These are phyloP conservation scores for Paecilomyces sp. DNA, from an alignment of 2,329 filamentous ascomycete genomes.

Conservation along the genomic window DNA sequence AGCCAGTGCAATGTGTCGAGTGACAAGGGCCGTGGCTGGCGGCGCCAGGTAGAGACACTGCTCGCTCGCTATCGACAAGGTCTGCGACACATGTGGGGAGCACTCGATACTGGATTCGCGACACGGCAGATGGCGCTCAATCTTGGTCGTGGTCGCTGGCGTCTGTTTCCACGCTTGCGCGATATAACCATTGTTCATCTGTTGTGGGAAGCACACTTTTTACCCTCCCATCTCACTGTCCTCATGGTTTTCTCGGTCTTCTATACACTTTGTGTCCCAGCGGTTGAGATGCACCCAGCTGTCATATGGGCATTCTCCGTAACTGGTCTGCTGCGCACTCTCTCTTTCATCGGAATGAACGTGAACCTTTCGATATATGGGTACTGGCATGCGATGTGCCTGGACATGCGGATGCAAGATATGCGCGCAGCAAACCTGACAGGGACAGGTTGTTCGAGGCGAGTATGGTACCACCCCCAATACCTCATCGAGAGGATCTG, in stretches of 20 bases:
- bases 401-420: constrained; percentile 55
- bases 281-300: constrained; percentile 43
- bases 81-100: constrained; percentile 66
- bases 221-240: constrained; percentile 60
- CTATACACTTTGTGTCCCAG: constrained; percentile 50
- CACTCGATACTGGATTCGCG: constrained; percentile 60
- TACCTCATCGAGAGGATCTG: constrained; percentile 58
- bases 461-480: constrained; percentile 48
- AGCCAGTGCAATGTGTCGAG: constrained; percentile 67
- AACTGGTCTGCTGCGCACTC: constrained; percentile 53
- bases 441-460: constrained; percentile 55
- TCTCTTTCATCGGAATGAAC: constrained; percentile 57
- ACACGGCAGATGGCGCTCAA: constrained; percentile 34
- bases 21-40: constrained; percentile 46
- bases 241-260: constrained; percentile 55
- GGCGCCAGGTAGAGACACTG: constrained; percentile 44
- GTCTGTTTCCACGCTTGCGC: neutral
- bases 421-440: constrained; percentile 60
- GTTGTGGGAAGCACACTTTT: constrained; percentile 64
- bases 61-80: constrained; percentile 64
- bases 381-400: constrained; percentile 56
- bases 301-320: constrained; percentile 54
- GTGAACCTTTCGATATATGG: constrained; percentile 62
- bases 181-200: constrained; percentile 55
- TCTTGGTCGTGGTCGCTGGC: neutral